Evolutionary conservation across 768 basidiomycete genomes (phyloP), one percentile per base, ranked within the genome.

Genomic region (Xerocomus brunneocitrinus): DNA sequence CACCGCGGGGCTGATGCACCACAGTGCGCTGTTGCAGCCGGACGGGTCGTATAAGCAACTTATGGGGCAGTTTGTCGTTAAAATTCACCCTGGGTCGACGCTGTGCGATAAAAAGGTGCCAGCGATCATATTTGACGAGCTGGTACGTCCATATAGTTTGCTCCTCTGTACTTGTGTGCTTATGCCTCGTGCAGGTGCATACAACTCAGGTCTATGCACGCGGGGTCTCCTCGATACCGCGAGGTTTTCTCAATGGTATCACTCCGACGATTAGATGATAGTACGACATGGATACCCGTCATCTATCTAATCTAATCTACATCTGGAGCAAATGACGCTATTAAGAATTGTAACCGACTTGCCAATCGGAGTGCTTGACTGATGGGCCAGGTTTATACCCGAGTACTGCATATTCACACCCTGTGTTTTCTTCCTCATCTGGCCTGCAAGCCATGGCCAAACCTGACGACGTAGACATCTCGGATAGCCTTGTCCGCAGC

Each of bases 41-140:
- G 91, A 97, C 70, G 91, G 91, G 46, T 79, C 81, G 31, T 99
- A 98, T 75, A 95, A 85, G 66, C 89, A 82, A 65, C 76, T 82
- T 3, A 81, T 90, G 75, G 89, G 89, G 2, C 81, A 80, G 43
- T 79, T 81, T 54, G 84, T 87, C 24, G 78, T 98, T 53, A 95
- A 95, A 67, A 89, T 99, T 22, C 93, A 98, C 64, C 97, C 95
- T 0, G 81, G 88, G 30, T 98, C 95, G 30, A 78, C 82, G 3
- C 65, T 98, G 61, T 81, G 79, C 60, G 85, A 88, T 59, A 91
- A 89, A 64, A 91, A 89, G 66, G 81, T 85, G 0, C 84, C 85
- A 0, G 91, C 87, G 5, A 92, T 99, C 57, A 79, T 99, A 35
- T 99, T 90, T 66, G 88, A 95, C 67, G 97, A 99, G 65, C 72